Evolutionary conservation across 805 yeast species (phyloP).

Genomic region (Clavispora asparagi): DNA sequence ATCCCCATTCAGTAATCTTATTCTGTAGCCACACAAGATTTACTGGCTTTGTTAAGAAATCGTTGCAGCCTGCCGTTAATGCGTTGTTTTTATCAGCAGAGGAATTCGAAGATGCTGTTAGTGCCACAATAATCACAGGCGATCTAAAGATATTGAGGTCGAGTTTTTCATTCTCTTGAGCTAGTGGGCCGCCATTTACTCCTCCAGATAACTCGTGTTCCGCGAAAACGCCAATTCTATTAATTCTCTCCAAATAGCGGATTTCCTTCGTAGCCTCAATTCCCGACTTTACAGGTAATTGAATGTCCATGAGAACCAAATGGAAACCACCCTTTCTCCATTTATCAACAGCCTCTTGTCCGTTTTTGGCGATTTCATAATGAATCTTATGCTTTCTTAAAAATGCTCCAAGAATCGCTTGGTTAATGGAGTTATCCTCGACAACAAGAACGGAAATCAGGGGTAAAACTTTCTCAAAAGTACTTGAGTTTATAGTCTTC

Average conservation of each 20-base stretch:
- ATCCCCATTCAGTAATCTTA: slow-evolving; percentile 96
- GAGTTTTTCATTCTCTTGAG: slow-evolving; percentile 46
- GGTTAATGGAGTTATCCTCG: slow-evolving; percentile 94
- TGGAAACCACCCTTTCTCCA: slow-evolving; percentile 96
- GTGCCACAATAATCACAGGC: slow-evolving; percentile 96
- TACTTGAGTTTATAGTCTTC: slow-evolving; percentile 26
- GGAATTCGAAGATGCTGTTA: slow-evolving; percentile 83
- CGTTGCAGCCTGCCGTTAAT: slow-evolving; percentile 95
- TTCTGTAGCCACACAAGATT: slow-evolving; percentile 90
- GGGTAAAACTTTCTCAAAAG: slow-evolving; percentile 66
- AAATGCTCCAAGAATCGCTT: slow-evolving; percentile 84
- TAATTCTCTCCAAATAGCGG: slow-evolving; percentile 72
- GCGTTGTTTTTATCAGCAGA: slow-evolving; percentile 86
- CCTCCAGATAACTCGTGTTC: slow-evolving; percentile 28
- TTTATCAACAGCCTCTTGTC: slow-evolving; percentile 89
- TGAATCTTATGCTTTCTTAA: slow-evolving; percentile 79
- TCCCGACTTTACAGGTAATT: slow-evolving; percentile 93
- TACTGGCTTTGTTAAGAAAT: slow-evolving; percentile 92
- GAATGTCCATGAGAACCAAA: slow-evolving; percentile 93
- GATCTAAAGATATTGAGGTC: slow-evolving; percentile 67
- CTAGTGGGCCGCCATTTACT: slow-evolving; percentile 16
- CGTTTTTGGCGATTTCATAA: slow-evolving; percentile 84
- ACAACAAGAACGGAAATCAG: slow-evolving; percentile 88
- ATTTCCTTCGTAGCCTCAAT: slow-evolving; percentile 92
- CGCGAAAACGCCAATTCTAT: slow-evolving; percentile 68